Evolutionary conservation across 2,329 filamentous ascomycete genomes (phyloP), one percentile per base, ranked within the genome.

Genomic region (Trichophyton schoenleinii): DNA sequence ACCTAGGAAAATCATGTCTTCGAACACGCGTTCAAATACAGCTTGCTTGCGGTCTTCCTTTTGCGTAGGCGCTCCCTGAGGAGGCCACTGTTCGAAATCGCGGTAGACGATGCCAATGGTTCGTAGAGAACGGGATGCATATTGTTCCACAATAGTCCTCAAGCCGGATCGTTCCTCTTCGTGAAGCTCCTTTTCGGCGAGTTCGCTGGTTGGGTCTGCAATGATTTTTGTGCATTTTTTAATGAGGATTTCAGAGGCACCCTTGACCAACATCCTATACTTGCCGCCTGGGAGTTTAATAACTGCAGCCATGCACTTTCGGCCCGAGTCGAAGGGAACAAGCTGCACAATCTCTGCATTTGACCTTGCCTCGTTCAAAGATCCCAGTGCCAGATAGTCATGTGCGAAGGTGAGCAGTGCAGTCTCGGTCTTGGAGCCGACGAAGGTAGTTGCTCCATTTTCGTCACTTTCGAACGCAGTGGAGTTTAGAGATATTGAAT

Each of bases 361-460:
- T 4, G 78, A 74, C 57, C 87, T 83, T 68, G 87, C 81, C 67
- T 87, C 81, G 55, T 77, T 79, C 15, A 89, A 79, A 4, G 81
- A 81, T 1, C 83, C 81, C 77, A 90, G 84, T 48, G 80, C 86
- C 13, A 90, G 76, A 67, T 83, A 78, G 57, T 87, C 83, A 57
- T 81, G 80, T 20, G 86, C 84, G 69, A 89, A 89, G 25, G 79
- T 77, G n/a, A 91, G 78, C 11, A 91, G 77, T 22, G 87, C 87
- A 3, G 86, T 89, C 70, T 91, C 87, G 0, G 87, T 91, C 73
- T 89, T 90, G 3, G 87, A 89, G 34, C 87, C 87, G 64, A 90
- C 80, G 66, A 88, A 91, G 0, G 80, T 76, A 41, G 71, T 73
- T 18, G 79, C 76, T 36, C 84, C 84, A 48, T 85, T 79, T 49